Base-by-base conservation (phyloP, 2,329 filamentous ascomycete genomes). In the Setomelanomma holmii region DNA sequence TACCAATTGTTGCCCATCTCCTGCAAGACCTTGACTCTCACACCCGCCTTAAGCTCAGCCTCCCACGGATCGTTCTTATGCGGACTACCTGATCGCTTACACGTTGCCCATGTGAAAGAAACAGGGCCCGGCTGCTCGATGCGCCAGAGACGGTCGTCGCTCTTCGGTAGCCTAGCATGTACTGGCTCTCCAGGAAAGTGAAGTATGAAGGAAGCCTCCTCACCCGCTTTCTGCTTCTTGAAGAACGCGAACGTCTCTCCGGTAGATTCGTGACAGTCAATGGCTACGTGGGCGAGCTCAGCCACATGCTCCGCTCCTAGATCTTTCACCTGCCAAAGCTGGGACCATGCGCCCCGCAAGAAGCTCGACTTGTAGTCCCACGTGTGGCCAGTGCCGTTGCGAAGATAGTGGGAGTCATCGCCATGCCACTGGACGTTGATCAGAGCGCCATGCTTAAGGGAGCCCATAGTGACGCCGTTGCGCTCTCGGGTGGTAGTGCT, bases 241-340 rank as follows among this genome's bases (percentile, higher is more conserved):
- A 73, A 51, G 40, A 72, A 66, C 1, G 45, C 60, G 40, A 69
- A 71, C 0, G 57, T 58, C n/a, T 66, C 62, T 16, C 61, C 61
- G 1, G 44, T 45, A 4, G 53, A 20, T 2, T 59, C 50, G 41
- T 72, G 55, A 6, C 66, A 49, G 34, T 64, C 49, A 12, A 72
- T 60, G 12, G 57, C 51, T 5, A 64, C 53, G 21, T 67, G 55
- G 7, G 34, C 34, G 2, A 36, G 34, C 14, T 17, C 34, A 7
- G 34, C n/a, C 34, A 36, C 34, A 16, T 16, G 2, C 12, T 6
- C 24, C 20, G 42, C 30, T 16, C 42, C 35, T n/a, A 23, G 16
- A 14, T 40, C 21, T 5, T 38, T 6, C 2, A 14, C 36, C n/a
- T 33, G 27, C 65, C 65, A 70, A 7, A 71, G 41, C 12, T 40